These are phyloP conservation scores for Ambrosiella beaveri DNA, from an alignment of 2,329 filamentous ascomycete genomes.

Conservation along the genomic window DNA sequence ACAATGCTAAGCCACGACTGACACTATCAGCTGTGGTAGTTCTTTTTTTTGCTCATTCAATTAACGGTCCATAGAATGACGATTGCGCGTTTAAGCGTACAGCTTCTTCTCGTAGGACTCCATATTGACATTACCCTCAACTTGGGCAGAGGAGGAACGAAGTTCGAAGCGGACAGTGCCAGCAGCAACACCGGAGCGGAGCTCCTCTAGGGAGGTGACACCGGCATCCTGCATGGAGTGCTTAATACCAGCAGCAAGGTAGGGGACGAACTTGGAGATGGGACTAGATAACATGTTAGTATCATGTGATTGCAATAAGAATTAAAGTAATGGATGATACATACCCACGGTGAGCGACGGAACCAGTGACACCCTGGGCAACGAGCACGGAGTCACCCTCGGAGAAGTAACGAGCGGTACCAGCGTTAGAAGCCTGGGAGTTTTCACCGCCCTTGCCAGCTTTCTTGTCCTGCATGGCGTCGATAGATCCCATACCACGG, in stretches of 20 bases:
- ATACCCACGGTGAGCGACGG: constrained; percentile 57
- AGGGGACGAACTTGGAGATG: constrained; percentile 87
- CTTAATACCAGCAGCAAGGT: constrained; percentile 87
- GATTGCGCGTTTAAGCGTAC: constrained; percentile 48
- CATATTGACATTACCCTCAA: constrained; percentile 95
- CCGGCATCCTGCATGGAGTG: constrained; percentile 96
- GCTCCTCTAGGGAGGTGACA: constrained; percentile 56
- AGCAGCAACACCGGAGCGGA: constrained; percentile 57
- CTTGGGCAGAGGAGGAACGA: constrained; percentile 80
- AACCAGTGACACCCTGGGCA: constrained; percentile 86
- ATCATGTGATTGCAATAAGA: not conserved
- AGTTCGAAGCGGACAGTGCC: constrained; percentile 83
- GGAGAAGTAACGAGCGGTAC: constrained; percentile 95
- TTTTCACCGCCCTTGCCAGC: constrained; percentile 58
- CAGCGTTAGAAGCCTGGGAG: constrained; percentile 70
- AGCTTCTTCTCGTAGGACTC: constrained; percentile 99
- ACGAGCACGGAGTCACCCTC: constrained; percentile 90
- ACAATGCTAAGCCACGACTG: not conserved
- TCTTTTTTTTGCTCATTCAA: constrained; percentile 3
- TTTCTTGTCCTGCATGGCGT: constrained; percentile 99
- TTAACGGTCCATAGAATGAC: not conserved
- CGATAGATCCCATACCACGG: constrained; percentile 96
- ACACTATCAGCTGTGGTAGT: not conserved
- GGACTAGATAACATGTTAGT: constrained; percentile 31
- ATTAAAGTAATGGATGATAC: constrained; percentile 15